Evolutionary conservation across 768 basidiomycete genomes (phyloP).

Genomic region (Rubroboletus pulcherrimus): DNA sequence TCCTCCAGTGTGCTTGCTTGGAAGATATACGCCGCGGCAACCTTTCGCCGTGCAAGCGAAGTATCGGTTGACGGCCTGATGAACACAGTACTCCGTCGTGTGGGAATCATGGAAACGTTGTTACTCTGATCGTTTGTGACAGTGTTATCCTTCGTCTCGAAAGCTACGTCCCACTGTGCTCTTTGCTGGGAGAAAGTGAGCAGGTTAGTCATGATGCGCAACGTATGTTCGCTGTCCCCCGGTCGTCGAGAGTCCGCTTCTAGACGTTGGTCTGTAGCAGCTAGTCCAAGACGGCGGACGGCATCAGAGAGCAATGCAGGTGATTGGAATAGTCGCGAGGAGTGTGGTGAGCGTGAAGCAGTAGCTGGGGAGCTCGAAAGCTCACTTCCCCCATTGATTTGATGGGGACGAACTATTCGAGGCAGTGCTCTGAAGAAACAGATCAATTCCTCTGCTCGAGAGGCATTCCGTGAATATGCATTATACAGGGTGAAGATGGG

Average conservation of each 20-base stretch:
- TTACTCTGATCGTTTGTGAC: slow-evolving; percentile 13
- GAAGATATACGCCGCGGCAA: slow-evolving; percentile 64
- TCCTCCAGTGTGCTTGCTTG: slow-evolving; percentile 38
- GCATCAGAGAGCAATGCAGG: slow-evolving; percentile 73
- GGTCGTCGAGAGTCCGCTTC: slow-evolving; percentile 41
- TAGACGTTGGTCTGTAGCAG: slow-evolving; percentile 52
- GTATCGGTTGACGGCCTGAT: slow-evolving; percentile 51
- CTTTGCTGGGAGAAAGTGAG: slow-evolving; percentile 54
- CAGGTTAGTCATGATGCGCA: slow-evolving; percentile 77
- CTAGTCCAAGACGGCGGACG: slow-evolving; percentile 58
- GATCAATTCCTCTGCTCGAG: slow-evolving; percentile 67
- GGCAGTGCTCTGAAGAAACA: slow-evolving; percentile 82
- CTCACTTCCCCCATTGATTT: slow-evolving; percentile 35
- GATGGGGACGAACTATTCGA: slow-evolving; percentile 58
- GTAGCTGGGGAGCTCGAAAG: slow-evolving; percentile 45
- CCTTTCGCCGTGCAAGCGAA: slow-evolving; percentile 45
- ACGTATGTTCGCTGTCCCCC: slow-evolving; percentile 54
- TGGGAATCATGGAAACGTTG: slow-evolving; percentile 28
- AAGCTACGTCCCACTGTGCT: slow-evolving; percentile 36
- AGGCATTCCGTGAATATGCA: not conserved
- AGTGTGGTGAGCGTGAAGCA: slow-evolving; percentile 21
- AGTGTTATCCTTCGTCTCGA: slow-evolving; percentile 37
- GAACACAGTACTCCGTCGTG: slow-evolving; percentile 55
- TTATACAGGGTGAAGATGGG: not conserved
- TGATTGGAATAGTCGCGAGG: slow-evolving; percentile 48